phyloP scores from a whole-genome alignment of 495 filamentous ascomycete genomes.

The Elaphomyces granulatus region DNA sequence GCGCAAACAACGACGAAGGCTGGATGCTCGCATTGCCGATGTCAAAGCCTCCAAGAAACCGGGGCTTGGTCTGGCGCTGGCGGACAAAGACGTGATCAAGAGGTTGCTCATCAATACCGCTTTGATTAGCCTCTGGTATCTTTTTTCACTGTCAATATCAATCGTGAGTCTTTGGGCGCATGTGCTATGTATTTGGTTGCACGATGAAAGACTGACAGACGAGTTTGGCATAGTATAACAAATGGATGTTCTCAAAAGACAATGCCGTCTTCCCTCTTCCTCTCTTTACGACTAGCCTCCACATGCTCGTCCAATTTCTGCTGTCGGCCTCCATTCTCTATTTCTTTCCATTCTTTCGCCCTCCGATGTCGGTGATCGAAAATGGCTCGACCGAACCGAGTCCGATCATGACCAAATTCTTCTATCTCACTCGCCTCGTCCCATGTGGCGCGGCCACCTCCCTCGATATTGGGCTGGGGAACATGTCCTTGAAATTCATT shows the following conservation, averaged over 20 bases:
- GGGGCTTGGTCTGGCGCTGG: slow-evolving; percentile 17
- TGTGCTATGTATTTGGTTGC: no score
- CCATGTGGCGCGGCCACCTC: slow-evolving; percentile 91
- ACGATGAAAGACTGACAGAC: no score
- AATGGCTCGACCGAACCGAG: slow-evolving; percentile 39
- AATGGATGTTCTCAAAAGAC: slow-evolving; percentile 94
- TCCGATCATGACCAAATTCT: slow-evolving; percentile 71
- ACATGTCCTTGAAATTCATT: slow-evolving; percentile 91
- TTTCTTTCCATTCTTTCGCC: slow-evolving; percentile 71
- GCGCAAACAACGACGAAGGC: slow-evolving; percentile 46
- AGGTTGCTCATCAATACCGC: slow-evolving; percentile 52
- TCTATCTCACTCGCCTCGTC: slow-evolving; percentile 84
- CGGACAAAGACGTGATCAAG: slow-evolving; percentile 56
- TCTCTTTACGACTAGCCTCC: slow-evolving; percentile 85
- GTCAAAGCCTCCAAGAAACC: slow-evolving; percentile 31
- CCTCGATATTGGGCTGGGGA: slow-evolving; percentile 91
- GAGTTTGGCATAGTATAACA: slow-evolving; percentile 66
- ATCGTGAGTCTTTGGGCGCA: slow-evolving; percentile 55
- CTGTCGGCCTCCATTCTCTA: slow-evolving; percentile 69
- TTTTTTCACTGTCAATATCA: slow-evolving; percentile 89
- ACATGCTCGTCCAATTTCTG: slow-evolving; percentile 93
- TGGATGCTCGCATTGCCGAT: slow-evolving; percentile 61
- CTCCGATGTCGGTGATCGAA: slow-evolving; percentile 21
- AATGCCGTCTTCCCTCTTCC: slow-evolving; percentile 87
- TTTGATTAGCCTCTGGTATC: slow-evolving; percentile 82